Evolutionary conservation across 805 yeast species (phyloP).

Genomic region (Pichia rugopelliculosa): DNA sequence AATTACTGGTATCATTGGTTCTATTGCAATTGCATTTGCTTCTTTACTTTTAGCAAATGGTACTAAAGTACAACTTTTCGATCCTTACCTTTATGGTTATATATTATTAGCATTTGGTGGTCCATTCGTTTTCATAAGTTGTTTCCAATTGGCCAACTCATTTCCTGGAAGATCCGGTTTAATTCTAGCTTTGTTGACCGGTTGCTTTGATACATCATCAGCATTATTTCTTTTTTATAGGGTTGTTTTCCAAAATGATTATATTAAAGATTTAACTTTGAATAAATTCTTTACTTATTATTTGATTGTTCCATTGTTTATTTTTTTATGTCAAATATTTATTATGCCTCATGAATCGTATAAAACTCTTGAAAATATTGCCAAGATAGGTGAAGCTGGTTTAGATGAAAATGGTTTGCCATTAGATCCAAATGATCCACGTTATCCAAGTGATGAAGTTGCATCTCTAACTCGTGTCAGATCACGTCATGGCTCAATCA

Average conservation of each 20-base stretch:
- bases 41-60: conserved; percentile 30
- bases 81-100: conserved; percentile 71
- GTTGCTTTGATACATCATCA: conserved; percentile 92
- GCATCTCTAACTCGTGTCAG: conserved; percentile 14
- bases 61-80: conserved; percentile 29
- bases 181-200: conserved; percentile 74
- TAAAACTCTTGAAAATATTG: conserved; percentile 61
- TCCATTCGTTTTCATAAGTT: conserved; percentile 85
- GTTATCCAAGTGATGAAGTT: conserved; percentile 19
- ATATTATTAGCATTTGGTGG: conserved; percentile 79
- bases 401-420: conserved; percentile 63
- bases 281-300: conserved; percentile 58
- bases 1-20: conserved; percentile 68
- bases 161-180: conserved; percentile 80
- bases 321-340: conserved; percentile 61
- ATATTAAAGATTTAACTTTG: conserved; percentile 35
- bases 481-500: conserved; percentile 32
- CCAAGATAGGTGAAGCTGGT: conserved; percentile 65
- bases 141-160: conserved; percentile 83
- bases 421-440: conserved; percentile 38
- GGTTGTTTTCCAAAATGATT: conserved; percentile 44
- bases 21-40: conserved; percentile 51
- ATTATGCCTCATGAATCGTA: conserved; percentile 78
- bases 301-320: conserved; percentile 70
- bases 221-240: conserved; percentile 77